Base-by-base conservation (phyloP, 2,329 filamentous ascomycete species). In the Calonectria hawksworthii region DNA sequence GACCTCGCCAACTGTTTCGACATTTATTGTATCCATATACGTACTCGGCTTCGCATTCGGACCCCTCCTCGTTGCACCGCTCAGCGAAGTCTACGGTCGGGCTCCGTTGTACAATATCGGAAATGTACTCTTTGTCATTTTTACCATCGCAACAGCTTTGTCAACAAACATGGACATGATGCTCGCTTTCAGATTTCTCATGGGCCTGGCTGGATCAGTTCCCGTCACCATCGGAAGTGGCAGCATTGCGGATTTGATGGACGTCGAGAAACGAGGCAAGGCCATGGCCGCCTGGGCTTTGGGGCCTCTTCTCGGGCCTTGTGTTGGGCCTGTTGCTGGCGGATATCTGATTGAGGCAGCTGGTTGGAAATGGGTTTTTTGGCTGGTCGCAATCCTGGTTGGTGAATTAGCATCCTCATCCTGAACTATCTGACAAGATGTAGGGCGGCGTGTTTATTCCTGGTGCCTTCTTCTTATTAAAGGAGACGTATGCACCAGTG, bases 211-310 rank as follows among this genome's bases (percentile, higher is more conserved):
- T 71, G 92, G 90, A 6, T 89, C 89, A 0, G 92, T 92, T 0
- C 92, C 92, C 1, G 86, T 95, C 5, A 94, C 92, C 1, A 93
- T 92, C 78, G 93, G 92, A 0, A 92, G 92, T 13, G 93, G 93
- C 8, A 92, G 93, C 0, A 83, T 94, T 14, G 90, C 89, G 21
- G 93, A 94, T 83, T 88, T 94, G 50, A 94, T 89, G 84, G 85
- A 88, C 0, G 86, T 92, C 0, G 88, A 90, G 50, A 83, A 92
- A 75, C 87, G 93, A 65, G 93, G 92, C 4, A 89, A 89, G 11
- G 93, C 92, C 2, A 92, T 94, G 83, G 90, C 93, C 0, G 88
- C 90, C 1, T 94, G 93, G 83, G 90, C 91, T 0, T 88, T 93
- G 84, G 90, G 91, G 0, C 90, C 93, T 0, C 87, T 93, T 2